A percentile compares a stretch with the other conserved stretches of the same genome.
Evolutionary conservation across 495 filamentous ascomycete genomes (phyloP).

Genomic region (Aspergillus bridgeri): DNA sequence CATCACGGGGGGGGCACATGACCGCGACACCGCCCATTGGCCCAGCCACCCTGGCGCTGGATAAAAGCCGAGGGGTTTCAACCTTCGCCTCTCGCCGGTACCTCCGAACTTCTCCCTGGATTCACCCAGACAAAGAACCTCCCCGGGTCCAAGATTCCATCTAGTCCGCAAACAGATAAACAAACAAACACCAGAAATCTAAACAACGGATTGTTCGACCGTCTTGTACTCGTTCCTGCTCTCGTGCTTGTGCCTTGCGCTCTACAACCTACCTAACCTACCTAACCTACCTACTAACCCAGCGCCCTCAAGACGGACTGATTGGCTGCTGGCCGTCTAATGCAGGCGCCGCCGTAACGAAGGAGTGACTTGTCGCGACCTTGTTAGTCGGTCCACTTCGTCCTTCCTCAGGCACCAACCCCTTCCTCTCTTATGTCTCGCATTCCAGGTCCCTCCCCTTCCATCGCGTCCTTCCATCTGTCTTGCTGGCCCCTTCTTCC

Average conservation of each 20-base stretch:
- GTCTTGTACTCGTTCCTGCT: no score
- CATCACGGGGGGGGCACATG: conserved; percentile 23
- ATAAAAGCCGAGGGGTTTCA: background rate
- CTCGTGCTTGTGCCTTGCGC: no score
- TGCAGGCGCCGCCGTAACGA: conserved; percentile 18
- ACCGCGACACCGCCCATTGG: conserved; percentile 23
- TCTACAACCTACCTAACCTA: no score
- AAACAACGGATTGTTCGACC: conserved; percentile 1
- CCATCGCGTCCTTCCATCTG: conserved; percentile 5
- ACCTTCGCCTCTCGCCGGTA: conserved; percentile 9
- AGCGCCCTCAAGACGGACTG: background rate
- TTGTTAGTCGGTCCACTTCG: conserved; percentile 8
- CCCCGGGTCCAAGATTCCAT: background rate
- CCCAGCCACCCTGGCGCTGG: conserved; percentile 21
- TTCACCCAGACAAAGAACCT: background rate
- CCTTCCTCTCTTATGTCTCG: conserved; percentile 14
- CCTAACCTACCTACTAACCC: background rate
- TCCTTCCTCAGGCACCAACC: conserved; percentile 25
- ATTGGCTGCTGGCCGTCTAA: conserved; percentile 3
- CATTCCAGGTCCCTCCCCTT: conserved; percentile 10
- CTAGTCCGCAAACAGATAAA: background rate
- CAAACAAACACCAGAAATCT: background rate
- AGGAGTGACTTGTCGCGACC: conserved; percentile 20
- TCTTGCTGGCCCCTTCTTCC: conserved; percentile 14
- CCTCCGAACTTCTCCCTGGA: conserved; percentile 4